phyloP scores from a whole-genome alignment of 495 filamentous ascomycete species.

The Bombardia bombarda region DNA sequence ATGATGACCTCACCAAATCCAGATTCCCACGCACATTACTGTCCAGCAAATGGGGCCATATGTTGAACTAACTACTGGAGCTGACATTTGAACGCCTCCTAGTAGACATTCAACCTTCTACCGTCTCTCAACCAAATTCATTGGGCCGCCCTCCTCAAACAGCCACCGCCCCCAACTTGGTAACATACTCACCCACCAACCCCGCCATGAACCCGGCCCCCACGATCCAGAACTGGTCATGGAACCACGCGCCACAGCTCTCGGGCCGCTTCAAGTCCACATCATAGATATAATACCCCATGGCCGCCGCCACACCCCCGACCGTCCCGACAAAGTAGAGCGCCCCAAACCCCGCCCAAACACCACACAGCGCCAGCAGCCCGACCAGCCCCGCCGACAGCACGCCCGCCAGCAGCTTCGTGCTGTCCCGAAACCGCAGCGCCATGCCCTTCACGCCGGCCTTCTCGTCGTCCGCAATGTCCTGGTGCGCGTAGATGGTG shows the following conservation, averaged over 20 bases:
- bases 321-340: constrained; percentile 20
- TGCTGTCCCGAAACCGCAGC: not conserved
- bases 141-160: too few species aligned
- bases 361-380: too few species aligned
- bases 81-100: too few species aligned
- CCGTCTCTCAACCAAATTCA: too few species aligned
- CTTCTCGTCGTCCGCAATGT: not conserved
- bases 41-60: too few species aligned
- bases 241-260: constrained; percentile 32
- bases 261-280: constrained; percentile 27
- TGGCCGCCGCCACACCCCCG: constrained; percentile 18
- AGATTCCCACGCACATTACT: too few species aligned
- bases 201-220: not conserved
- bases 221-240: not conserved
- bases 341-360: too few species aligned
- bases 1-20: too few species aligned
- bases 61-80: too few species aligned
- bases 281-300: constrained; percentile 24
- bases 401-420: not conserved
- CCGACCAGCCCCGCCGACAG: not conserved
- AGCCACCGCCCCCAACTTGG: not conserved
- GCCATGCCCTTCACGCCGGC: not conserved
- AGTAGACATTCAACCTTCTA: too few species aligned
- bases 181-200: not conserved
- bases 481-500: constrained; percentile 8